Percentiles rank a stretch among this genome's conserved stretches.
phyloP scores from a whole-genome alignment of 768 basidiomycete genomes.

The Collybiopsis luxurians region DNA sequence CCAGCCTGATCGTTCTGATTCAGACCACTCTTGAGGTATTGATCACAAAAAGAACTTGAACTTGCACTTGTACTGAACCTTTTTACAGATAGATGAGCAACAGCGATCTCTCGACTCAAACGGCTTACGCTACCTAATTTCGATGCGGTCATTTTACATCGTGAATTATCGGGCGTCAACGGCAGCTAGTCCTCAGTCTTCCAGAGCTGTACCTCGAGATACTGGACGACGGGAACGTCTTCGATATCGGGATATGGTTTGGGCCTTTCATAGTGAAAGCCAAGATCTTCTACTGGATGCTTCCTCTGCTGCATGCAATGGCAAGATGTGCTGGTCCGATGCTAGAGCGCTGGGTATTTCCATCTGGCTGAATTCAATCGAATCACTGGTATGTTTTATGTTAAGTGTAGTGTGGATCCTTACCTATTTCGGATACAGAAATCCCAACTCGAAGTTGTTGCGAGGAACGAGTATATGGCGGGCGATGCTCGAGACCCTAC shows the following conservation, averaged over 20 bases:
- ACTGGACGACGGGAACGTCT: constrained; percentile 72
- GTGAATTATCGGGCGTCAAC: constrained; percentile 63
- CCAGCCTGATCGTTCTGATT: constrained; percentile 79
- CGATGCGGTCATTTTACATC: constrained; percentile 90
- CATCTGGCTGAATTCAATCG: constrained; percentile 81
- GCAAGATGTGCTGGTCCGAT: constrained; percentile 89
- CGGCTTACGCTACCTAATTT: constrained; percentile 89
- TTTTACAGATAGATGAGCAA: constrained; percentile 78
- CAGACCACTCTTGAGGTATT: constrained; percentile 83
- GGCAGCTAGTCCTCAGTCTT: constrained; percentile 45
- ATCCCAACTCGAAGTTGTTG: constrained; percentile 81
- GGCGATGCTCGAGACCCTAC: constrained; percentile 88
- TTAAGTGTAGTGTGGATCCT: not conserved
- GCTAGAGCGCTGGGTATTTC: constrained; percentile 84
- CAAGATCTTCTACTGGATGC: constrained; percentile 80
- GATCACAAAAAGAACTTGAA: constrained; percentile 5
- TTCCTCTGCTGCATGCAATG: constrained; percentile 68
- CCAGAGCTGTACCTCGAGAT: constrained; percentile 36
- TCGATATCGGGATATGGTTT: constrained; percentile 91
- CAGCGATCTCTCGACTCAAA: constrained; percentile 88
- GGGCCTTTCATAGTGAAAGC: constrained; percentile 96
- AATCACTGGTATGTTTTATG: constrained; percentile 62
- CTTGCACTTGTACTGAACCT: not conserved
- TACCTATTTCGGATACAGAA: constrained; percentile 41
- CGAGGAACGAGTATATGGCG: constrained; percentile 89